Percentiles rank a stretch among this genome's conserved stretches.
Evolutionary conservation across 306 rosid species (phyloP).

Genomic region (Psophocarpus tetragonolobus): DNA sequence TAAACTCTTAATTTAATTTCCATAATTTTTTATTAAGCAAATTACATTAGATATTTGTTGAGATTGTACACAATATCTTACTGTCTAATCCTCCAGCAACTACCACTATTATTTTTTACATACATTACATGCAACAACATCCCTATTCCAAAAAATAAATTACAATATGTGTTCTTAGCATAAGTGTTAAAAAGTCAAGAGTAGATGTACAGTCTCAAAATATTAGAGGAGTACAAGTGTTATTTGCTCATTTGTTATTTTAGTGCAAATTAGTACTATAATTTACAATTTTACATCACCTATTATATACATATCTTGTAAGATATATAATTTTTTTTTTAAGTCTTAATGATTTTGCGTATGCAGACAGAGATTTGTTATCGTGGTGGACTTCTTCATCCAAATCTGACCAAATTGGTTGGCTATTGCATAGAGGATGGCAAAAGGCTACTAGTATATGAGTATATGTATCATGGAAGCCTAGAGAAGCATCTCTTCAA

Average conservation of each 20-base stretch:
- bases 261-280: neutral
- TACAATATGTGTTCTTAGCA: neutral
- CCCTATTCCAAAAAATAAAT: no score
- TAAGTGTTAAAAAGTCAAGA: neutral
- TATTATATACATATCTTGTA: no score
- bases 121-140: no score
- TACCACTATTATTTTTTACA: no score
- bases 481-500: constrained; percentile 62
- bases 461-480: constrained; percentile 73
- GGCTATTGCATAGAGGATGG: constrained; percentile 67
- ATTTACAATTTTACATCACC: no score
- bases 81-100: no score
- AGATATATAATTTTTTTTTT: no score
- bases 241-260: neutral
- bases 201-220: neutral
- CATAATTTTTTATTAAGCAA: neutral
- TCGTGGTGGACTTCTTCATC: constrained; percentile 60
- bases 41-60: no score
- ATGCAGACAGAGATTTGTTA: constrained; percentile 66
- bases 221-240: neutral
- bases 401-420: constrained; percentile 55
- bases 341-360: no score
- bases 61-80: no score
- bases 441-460: constrained; percentile 64
- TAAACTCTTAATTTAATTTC: neutral